Evolutionary conservation across 2,329 filamentous ascomycete species (phyloP), one percentile per base, ranked within the genome.

Genomic region (Calonectria pteridis): DNA sequence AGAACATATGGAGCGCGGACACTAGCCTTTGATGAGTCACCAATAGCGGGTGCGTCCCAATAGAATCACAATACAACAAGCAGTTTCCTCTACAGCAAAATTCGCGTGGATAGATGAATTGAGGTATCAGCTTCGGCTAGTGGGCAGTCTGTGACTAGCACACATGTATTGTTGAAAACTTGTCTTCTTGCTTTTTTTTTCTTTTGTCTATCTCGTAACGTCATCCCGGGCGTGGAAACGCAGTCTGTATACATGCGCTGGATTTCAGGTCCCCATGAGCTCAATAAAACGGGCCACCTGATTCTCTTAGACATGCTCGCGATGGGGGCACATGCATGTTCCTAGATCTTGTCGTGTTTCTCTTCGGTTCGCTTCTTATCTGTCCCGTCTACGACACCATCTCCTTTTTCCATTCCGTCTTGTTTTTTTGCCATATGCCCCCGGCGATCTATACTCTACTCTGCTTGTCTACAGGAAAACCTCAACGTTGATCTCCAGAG

Each of bases 401-500:
- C 46, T 62, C 16, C 64, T 53, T 64, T 67, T 69, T 40, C 43
- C 23, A 40, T 62, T 37, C 55, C 55, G n/a, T 28, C 33, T 40
- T 40, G 14, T 35, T 28, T 37, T 37, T 49, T 69, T 69, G 71
- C 71, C 69, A 31, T 62, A 40, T 37, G 43, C 49, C 59, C 71
- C 55, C 70, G 53, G 11, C 63, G 50, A 43, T 78, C 72, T 76
- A 67, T 66, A n/a, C 67, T 67, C 62, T 77, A 74, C 53, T 58
- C 69, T 40, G 71, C 59, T 55, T 64, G 67, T 82, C 84, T 89
- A 98, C 86, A 98, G 88, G 90, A 99, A 97, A 78, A 94, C 91
- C 86, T 98, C 96, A 37, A 98, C 91, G 85, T 98, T 98, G 83
- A 99, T 91, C 88, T 99, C 97, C 78, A 99, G 87, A 53, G 95